Evolutionary conservation across 2,329 filamentous ascomycete species (phyloP).

Genomic region (Thermomyces lanuginosus): DNA sequence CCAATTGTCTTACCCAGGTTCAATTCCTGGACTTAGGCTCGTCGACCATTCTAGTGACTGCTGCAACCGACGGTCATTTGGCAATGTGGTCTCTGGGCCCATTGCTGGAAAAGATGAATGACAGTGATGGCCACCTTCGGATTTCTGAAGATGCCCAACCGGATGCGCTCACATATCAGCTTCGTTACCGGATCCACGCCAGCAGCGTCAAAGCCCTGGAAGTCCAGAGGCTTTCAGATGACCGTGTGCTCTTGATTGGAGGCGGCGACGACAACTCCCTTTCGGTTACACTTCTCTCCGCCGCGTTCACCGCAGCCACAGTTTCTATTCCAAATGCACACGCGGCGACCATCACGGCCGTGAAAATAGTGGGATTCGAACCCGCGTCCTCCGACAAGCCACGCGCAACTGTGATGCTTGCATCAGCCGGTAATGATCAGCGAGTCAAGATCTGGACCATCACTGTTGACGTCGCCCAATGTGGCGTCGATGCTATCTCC

Average conservation of each 20-base stretch:
- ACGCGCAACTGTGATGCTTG: conserved; percentile 8
- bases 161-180: conserved; percentile 17
- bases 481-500: conserved; percentile 8
- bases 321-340: conserved; percentile 28
- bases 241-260: conserved; percentile 44
- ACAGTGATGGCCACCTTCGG: conserved; percentile 12
- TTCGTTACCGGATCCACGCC: conserved; percentile 49
- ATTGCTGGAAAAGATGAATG: conserved; percentile 13
- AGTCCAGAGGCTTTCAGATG: conserved; percentile 14
- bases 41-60: conserved; percentile 39
- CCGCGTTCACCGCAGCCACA: conserved; percentile 12
- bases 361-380: conserved; percentile 16
- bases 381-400: conserved; percentile 2
- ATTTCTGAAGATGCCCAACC: conserved; percentile 8
- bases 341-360: conserved; percentile 27
- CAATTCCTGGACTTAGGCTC: conserved; percentile 23
- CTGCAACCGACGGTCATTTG: conserved; percentile 67
- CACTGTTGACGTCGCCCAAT: conserved; percentile 12
- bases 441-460: conserved; percentile 30
- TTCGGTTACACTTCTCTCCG: conserved; percentile 35
- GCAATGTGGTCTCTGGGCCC: conserved; percentile 39
- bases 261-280: conserved; percentile 83
- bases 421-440: conserved; percentile 31
- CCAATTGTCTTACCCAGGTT: conserved; percentile 58
- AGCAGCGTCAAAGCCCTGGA: conserved; percentile 54